Evolutionary conservation across 1,284 basidiomycete species (phyloP), one percentile per base, ranked within the genome.

Genomic region (Ganoderma resinaceum): DNA sequence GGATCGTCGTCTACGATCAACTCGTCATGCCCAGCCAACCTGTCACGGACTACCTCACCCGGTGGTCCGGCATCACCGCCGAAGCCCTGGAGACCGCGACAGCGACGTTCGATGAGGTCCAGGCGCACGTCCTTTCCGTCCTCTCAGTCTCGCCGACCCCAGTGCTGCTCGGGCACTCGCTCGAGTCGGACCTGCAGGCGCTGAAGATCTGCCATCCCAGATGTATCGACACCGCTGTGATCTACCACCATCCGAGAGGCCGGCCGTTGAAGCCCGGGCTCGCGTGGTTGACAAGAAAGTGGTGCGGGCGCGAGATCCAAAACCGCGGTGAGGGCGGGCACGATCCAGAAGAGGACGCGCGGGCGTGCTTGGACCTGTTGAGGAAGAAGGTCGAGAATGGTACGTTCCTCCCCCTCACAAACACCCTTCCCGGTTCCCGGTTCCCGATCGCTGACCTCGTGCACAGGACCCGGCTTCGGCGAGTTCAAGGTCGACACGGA

Each of bases 51-150:
- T 98, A 98, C 77, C 86, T 97, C 23, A 98, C 96, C 37, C 87
- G 91, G 91, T 97, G 91, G 89, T 97, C 95, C 31, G 96, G 96
- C 1, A 95, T 98, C 73, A 98, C 95, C 0, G 86, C 89, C 18
- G 89, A 90, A 70, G 84, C 87, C 1, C 86, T 98, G 0, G 82
- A 81, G 1, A 80, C 81, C 0, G 89, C 94, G 0, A 95, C 89
- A 0, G 94, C 93, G 0, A 93, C 92, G 0, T 87, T 96, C 20
- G 80, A 87, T 0, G 84, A 94, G 70, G 91, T 96, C 3, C 96
- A 97, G 79, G 75, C 83, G 0, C 86, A 91, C 55, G 79, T 96
- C 29, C 80, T 95, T 74, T 62, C 76, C 71, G 77, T 87, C 63
- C 86, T 90, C 46, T 86, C 87, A 38, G 78, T 82, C 2, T 66